Percentiles rank a stretch among this genome's conserved stretches.
These are phyloP conservation scores for Fusarium mexicanum DNA, from an alignment of 2,329 filamentous ascomycete genomes.

Conservation along the genomic window DNA sequence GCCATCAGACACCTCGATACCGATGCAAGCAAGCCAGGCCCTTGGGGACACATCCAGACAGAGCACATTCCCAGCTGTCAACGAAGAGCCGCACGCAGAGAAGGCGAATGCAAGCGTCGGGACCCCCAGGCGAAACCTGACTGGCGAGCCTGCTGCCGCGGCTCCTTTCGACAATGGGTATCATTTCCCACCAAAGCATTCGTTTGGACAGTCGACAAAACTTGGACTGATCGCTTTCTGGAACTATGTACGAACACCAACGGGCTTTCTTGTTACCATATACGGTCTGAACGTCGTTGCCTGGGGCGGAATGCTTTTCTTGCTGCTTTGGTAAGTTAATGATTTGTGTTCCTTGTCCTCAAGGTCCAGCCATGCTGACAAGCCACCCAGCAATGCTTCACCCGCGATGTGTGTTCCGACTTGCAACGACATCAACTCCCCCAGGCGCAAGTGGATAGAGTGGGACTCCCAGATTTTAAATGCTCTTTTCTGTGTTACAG, in stretches of 20 bases:
- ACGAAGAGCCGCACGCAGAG: constrained; percentile 33
- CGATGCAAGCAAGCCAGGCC: constrained; percentile 24
- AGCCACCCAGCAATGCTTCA: constrained; percentile 44
- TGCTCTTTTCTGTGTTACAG: constrained; percentile 86
- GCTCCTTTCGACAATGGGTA: constrained; percentile 70
- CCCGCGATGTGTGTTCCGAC: constrained; percentile 76
- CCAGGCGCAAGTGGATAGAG: constrained; percentile 86
- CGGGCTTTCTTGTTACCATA: constrained; percentile 80
- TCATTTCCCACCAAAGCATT: constrained; percentile 70
- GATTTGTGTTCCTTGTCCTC: not conserved
- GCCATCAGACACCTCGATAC: constrained; percentile 28
- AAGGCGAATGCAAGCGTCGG: constrained; percentile 1
- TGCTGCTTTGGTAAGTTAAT: constrained; percentile 75
- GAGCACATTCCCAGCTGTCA: constrained; percentile 28
- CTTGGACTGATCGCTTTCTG: constrained; percentile 71
- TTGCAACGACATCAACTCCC: constrained; percentile 78
- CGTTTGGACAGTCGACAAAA: constrained; percentile 66
- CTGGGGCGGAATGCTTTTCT: constrained; percentile 92
- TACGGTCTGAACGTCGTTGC: constrained; percentile 86
- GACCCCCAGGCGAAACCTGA: constrained; percentile 9
- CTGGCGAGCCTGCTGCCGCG: constrained; percentile 44
- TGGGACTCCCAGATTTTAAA: constrained; percentile 83
- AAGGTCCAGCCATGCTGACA: constrained; percentile 10
- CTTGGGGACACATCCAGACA: constrained; percentile 40
- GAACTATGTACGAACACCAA: constrained; percentile 77